Percentiles rank a stretch among this genome's conserved stretches.
Conservation (phyloP, 2,329 filamentous ascomycete genomes). For the Talaromyces piceae region DNA sequence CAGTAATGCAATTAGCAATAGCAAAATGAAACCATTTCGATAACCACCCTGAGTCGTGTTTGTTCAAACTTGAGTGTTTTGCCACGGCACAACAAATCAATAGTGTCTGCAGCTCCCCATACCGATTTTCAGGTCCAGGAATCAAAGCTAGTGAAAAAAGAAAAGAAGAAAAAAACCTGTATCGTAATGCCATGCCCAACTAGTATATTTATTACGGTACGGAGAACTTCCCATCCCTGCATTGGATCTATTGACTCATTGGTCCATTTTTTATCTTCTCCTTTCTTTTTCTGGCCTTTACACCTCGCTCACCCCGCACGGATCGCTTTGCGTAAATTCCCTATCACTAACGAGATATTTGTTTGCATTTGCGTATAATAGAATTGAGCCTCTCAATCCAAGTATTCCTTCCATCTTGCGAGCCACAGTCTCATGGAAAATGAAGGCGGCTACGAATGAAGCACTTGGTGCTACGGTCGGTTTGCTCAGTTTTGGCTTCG, state of each 20-base stretch:
- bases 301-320: too few species aligned
- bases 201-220: too few species aligned
- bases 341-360: not conserved
- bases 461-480: not conserved
- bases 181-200: too few species aligned
- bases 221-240: too few species aligned
- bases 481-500: not conserved
- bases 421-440: not conserved
- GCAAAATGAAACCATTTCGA: too few species aligned
- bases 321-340: not conserved
- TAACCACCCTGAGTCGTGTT: not conserved
- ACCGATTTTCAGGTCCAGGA: not conserved
- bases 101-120: not conserved
- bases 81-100: not conserved
- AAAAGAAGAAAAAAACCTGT: too few species aligned
- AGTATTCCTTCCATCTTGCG: not conserved
- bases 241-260: too few species aligned
- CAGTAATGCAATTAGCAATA: too few species aligned
- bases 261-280: too few species aligned
- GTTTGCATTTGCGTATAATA: not conserved
- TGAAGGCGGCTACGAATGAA: not conserved
- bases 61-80: not conserved
- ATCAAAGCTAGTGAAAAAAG: too few species aligned
- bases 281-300: too few species aligned
- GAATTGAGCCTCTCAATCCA: not conserved